Conservation (phyloP, 2,329 filamentous ascomycete species). For the Fusarium nelsonii region DNA sequence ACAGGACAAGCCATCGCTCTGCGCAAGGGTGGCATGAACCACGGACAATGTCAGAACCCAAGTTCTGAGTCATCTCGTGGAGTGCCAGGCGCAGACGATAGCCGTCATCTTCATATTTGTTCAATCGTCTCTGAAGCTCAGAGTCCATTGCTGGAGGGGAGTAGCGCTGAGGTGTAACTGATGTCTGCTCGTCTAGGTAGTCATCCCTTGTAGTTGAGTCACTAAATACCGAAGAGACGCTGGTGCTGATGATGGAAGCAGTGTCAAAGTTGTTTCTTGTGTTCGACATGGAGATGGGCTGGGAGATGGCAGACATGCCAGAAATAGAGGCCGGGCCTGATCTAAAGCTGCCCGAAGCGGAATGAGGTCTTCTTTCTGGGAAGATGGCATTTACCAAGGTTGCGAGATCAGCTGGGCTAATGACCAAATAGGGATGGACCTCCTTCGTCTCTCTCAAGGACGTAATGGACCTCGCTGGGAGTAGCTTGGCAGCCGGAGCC, state of each 20-base stretch:
- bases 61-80: constrained; percentile 75
- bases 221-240: constrained; percentile 78
- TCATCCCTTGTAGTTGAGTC: constrained; percentile 77
- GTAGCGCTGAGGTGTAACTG: constrained; percentile 64
- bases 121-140: constrained; percentile 58
- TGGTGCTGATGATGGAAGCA: constrained; percentile 78
- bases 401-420: constrained; percentile 82
- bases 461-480: constrained; percentile 78
- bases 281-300: constrained; percentile 72
- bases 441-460: constrained; percentile 81
- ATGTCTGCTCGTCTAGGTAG: constrained; percentile 67
- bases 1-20: constrained; percentile 85
- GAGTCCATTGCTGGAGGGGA: constrained; percentile 65
- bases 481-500: constrained; percentile 67
- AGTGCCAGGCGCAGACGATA: constrained; percentile 74
- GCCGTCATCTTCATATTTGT: constrained; percentile 73
- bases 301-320: constrained; percentile 76
- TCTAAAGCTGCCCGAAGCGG: constrained; percentile 70
- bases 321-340: constrained; percentile 76
- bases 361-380: constrained; percentile 77
- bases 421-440: constrained; percentile 82
- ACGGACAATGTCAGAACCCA: constrained; percentile 73
- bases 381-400: constrained; percentile 87
- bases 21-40: constrained; percentile 82
- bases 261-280: constrained; percentile 71